Evolutionary conservation across 306 rosid genomes (phyloP).

Genomic region (Mimosa bimucronata): DNA sequence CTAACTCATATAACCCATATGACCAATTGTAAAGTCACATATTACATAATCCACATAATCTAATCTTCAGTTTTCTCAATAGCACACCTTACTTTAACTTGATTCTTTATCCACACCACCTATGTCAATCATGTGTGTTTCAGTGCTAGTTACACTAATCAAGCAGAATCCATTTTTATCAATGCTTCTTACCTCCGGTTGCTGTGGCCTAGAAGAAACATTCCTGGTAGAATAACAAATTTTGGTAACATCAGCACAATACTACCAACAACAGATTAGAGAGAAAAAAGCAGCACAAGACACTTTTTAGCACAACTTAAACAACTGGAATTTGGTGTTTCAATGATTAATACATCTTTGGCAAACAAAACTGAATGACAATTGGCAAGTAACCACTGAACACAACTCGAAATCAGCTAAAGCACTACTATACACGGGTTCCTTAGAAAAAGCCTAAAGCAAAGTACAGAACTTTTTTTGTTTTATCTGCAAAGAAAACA

Average conservation of each 20-base stretch:
- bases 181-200: constrained; percentile 49
- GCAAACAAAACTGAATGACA: neutral
- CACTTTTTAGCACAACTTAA: neutral
- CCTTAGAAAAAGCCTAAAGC: neutral
- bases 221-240: constrained; percentile 47
- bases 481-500: constrained; percentile 21
- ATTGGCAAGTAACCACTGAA: neutral
- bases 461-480: neutral
- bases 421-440: neutral
- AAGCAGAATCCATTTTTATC: neutral
- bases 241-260: constrained; percentile 28
- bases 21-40: neutral
- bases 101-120: neutral
- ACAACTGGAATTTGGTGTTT: neutral
- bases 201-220: constrained; percentile 35
- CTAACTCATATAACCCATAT: neutral
- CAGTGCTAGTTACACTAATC: neutral
- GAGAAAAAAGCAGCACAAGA: too few relatives aligned
- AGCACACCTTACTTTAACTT: neutral
- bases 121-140: neutral
- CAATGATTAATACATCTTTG: neutral
- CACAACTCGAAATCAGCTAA: constrained; percentile 9
- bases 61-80: neutral
- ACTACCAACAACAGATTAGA: neutral
- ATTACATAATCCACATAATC: neutral